Percentiles rank a stretch among this genome's conserved stretches.
phyloP scores from a whole-genome alignment of 164 flowering plant species.

The Akebia trifoliata region DNA sequence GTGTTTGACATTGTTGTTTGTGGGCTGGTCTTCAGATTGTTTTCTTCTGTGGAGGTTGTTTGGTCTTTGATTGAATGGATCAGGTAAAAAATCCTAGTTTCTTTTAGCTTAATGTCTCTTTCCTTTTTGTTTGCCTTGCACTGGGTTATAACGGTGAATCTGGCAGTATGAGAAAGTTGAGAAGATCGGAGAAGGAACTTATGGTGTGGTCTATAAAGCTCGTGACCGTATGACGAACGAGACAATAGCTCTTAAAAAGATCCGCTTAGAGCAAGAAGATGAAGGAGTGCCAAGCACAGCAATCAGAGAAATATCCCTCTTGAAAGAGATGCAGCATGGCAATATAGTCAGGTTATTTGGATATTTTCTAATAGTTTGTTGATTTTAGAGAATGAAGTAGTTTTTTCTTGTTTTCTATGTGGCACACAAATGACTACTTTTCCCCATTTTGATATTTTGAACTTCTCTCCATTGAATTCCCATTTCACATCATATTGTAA shows the following conservation, averaged over 20 bases:
- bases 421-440: not conserved
- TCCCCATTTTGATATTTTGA: not conserved
- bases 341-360: conserved; percentile 72
- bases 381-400: not conserved
- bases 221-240: conserved; percentile 72
- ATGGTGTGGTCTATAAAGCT: conserved; percentile 97
- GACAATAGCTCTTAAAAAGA: conserved; percentile 88
- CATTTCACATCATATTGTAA: not conserved
- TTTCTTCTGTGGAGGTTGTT: conserved; percentile 1
- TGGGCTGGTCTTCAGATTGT: conserved; percentile 6
- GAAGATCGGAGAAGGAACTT: conserved; percentile 96
- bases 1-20: not conserved
- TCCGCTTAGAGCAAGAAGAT: conserved; percentile 94
- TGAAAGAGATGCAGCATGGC: conserved; percentile 96
- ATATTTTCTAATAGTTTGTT: not conserved
- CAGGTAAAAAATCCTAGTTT: conserved; percentile 9
- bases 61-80: conserved; percentile 14
- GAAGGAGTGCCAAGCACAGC: conserved; percentile 98
- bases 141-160: not conserved
- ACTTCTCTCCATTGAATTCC: not conserved
- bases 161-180: conserved; percentile 88
- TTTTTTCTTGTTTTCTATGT: not conserved
- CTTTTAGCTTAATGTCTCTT: not conserved
- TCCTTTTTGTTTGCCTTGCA: not conserved
- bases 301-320: conserved; percentile 84